Percentiles rank a stretch among this genome's conserved stretches.
These are phyloP conservation scores for Tephrocybe sp. DNA, from an alignment of 768 basidiomycete genomes.

Conservation along the genomic window DNA sequence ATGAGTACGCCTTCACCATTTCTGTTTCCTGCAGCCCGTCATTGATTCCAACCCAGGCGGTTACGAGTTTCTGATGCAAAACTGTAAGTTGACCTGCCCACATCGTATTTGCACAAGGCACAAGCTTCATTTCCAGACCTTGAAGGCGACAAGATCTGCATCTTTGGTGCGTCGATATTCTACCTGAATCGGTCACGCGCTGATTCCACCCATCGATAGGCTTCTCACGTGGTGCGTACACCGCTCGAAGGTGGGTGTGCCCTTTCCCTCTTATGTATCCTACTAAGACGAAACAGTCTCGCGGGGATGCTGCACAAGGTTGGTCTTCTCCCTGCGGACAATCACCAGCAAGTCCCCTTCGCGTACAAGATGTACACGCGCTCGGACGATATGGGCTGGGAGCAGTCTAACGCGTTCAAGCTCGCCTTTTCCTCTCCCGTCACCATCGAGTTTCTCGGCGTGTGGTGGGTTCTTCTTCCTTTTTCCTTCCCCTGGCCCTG, in stretches of 20 bases:
- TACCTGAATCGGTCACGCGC: too few species aligned
- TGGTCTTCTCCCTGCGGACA: conserved; percentile 45
- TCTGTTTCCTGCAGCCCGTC: neutral
- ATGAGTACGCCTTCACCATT: conserved; percentile 33
- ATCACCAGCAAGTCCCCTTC: conserved; percentile 59
- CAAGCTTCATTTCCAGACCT: conserved; percentile 30
- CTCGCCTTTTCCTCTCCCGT: conserved; percentile 53
- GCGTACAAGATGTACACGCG: conserved; percentile 63
- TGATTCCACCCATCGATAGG: conserved; percentile 20
- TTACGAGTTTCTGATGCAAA: conserved; percentile 61
- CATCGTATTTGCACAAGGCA: neutral
- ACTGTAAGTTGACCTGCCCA: conserved; percentile 33
- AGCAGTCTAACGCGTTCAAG: conserved; percentile 55
- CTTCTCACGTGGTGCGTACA: conserved; percentile 69
- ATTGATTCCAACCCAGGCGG: conserved; percentile 33
- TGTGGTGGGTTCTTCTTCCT: conserved; percentile 40
- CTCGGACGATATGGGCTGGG: conserved; percentile 47
- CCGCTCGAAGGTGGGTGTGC: conserved; percentile 49
- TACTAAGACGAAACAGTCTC: too few species aligned
- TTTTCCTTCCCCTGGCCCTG: neutral
- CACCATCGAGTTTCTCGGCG: conserved; percentile 57
- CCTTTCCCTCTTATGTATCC: too few species aligned
- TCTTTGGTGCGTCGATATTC: conserved; percentile 45
- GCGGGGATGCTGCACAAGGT: conserved; percentile 56
- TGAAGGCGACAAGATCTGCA: conserved; percentile 57